A percentile compares a stretch with the other conserved stretches of the same genome.
These are phyloP conservation scores for Suhomyces xylopsoci DNA, from an alignment of 805 yeast species.

Conservation along the genomic window DNA sequence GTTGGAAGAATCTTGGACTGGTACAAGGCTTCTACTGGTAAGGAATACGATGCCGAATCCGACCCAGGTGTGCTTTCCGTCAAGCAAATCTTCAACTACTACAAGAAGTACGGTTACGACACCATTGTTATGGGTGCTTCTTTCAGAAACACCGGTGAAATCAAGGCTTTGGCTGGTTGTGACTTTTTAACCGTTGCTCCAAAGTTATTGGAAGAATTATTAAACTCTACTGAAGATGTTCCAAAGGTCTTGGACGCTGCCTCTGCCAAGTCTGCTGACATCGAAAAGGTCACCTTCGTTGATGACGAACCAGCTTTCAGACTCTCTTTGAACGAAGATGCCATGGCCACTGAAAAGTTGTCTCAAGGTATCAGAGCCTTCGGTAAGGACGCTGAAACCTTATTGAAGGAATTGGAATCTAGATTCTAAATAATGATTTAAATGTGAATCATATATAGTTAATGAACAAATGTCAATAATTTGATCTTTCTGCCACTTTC, in stretches of 20 bases:
- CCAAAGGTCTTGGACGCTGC: slow-evolving; percentile 78
- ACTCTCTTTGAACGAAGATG: slow-evolving; percentile 88
- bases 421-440: slow-evolving; percentile 39
- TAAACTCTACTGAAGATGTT: slow-evolving; percentile 72
- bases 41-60: slow-evolving; percentile 70
- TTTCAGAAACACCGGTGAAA: slow-evolving; percentile 95
- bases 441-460: not conserved
- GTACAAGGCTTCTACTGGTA: slow-evolving; percentile 93
- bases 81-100: slow-evolving; percentile 87
- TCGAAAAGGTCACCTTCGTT: slow-evolving; percentile 67
- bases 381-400: slow-evolving; percentile 86
- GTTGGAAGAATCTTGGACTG: slow-evolving; percentile 99
- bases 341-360: slow-evolving; percentile 97
- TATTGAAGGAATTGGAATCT: slow-evolving; percentile 62
- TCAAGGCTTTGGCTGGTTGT: slow-evolving; percentile 94
- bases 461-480: not conserved
- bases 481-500: not conserved
- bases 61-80: slow-evolving; percentile 98
- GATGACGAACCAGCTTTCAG: slow-evolving; percentile 90
- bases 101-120: slow-evolving; percentile 93
- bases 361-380: slow-evolving; percentile 97
- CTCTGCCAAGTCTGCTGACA: slow-evolving; percentile 46
- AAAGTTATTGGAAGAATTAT: slow-evolving; percentile 80
- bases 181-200: slow-evolving; percentile 97
- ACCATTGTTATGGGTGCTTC: slow-evolving; percentile 99